phyloP scores from a whole-genome alignment of 139 green algal genomes.

The Coelastrella sp. region DNA sequence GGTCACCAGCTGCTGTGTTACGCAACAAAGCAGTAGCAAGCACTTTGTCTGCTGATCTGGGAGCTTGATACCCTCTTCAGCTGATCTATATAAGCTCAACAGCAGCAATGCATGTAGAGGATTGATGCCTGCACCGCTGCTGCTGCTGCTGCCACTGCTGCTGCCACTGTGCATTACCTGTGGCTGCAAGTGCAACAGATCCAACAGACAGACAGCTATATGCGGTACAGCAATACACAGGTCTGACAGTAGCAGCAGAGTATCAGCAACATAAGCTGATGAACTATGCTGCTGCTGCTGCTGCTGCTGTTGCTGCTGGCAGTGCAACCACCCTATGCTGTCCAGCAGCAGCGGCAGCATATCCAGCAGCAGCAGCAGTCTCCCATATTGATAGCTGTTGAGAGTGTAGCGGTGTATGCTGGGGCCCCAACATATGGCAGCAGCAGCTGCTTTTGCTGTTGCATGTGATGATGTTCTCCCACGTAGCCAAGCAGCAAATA shows the following conservation, averaged over 20 bases:
- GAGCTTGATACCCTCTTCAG: neutral
- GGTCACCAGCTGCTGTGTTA: too few species aligned
- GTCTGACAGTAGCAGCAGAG: neutral
- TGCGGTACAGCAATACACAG: neutral
- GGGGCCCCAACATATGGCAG: neutral
- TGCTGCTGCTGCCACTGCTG: constrained; percentile 30
- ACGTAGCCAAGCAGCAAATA: constrained; percentile 36
- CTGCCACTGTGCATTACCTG: constrained; percentile 29
- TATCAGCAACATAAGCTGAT: constrained; percentile 19
- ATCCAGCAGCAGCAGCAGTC: constrained; percentile 11
- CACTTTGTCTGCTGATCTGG: too few species aligned
- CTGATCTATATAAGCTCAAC: constrained; percentile 7
- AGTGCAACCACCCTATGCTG: constrained; percentile 8
- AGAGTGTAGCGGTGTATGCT: neutral
- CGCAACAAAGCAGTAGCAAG: too few species aligned
- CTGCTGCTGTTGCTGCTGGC: neutral
- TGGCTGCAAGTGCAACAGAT: neutral
- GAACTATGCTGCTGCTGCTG: constrained; percentile 24
- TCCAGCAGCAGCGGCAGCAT: neutral
- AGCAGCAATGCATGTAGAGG: neutral
- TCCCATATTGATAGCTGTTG: constrained; percentile 35
- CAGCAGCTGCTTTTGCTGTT: constrained; percentile 1
- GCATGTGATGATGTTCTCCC: neutral
- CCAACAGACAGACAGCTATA: neutral
- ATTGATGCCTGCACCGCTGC: neutral